phyloP scores from a whole-genome alignment of 345 rosid genomes.

The Boechera stricta region DNA sequence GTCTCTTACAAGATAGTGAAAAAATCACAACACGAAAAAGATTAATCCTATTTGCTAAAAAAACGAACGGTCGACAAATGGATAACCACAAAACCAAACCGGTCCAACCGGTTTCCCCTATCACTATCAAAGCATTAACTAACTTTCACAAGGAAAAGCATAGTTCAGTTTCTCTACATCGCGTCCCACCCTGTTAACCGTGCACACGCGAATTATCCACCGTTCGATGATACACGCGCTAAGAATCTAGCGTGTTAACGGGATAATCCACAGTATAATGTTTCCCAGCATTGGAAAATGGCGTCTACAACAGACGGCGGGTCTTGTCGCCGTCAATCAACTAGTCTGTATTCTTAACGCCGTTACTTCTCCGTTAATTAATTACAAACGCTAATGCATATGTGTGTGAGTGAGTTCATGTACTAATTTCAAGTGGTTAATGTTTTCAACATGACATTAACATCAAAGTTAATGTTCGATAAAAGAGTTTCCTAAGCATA shows the following conservation, averaged over 20 bases:
- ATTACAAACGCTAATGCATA: constrained; percentile 22
- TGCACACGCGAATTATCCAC: constrained; percentile 16
- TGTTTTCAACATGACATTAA: constrained; percentile 29
- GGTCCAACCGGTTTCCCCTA: constrained; percentile 42
- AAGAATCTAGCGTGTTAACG: background rate
- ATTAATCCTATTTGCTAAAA: background rate
- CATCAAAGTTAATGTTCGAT: constrained; percentile 17
- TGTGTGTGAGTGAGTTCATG: background rate
- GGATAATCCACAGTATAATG: background rate
- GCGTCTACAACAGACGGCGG: constrained; percentile 37
- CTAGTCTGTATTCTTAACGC: constrained; percentile 48
- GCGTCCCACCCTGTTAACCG: background rate
- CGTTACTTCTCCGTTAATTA: constrained; percentile 61
- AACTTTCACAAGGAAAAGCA: constrained; percentile 48
- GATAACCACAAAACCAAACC: constrained; percentile 34
- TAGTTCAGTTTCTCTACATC: constrained; percentile 28
- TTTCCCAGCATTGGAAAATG: constrained; percentile 34
- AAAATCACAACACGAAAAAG: background rate
- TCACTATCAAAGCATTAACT: constrained; percentile 46
- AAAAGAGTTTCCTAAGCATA: background rate
- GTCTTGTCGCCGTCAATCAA: constrained; percentile 39
- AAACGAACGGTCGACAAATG: constrained; percentile 17
- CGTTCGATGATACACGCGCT: constrained; percentile 26
- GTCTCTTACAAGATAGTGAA: constrained; percentile 27
- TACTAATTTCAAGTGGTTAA: constrained; percentile 15